Base-by-base conservation (phyloP, 2,329 filamentous ascomycete species). In the Hirsutella minnesotensis region DNA sequence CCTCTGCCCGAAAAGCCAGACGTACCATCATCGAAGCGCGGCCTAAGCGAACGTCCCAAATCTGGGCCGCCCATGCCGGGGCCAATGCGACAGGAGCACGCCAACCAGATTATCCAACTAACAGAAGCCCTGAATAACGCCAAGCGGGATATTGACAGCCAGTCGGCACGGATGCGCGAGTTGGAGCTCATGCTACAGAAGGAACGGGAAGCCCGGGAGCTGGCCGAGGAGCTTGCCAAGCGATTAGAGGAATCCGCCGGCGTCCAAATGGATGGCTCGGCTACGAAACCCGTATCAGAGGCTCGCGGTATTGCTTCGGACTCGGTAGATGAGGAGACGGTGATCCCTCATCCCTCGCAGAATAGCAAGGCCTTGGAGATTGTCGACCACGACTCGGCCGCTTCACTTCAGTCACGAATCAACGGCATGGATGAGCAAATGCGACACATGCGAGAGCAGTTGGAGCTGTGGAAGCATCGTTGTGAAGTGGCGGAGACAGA, bases 1-100 rank as follows among this genome's bases (percentile, higher is more conserved):
- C 90, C 90, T 13, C 69, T 96, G 5, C 90, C 90, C 1, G 89
- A 95, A 58, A 95, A 95, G 60, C 90, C 90, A 0, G 87, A 94
- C 61, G 77, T 73, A 0, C 77, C 81, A 0, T 77, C 86, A 1
- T 62, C 95, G 24, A 88, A 86, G 57, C 77, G 88, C 43, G 73
- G 73, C 4, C 79, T 85, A 21, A 89, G 84, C 0, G 87, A 94
- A 50, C 79, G 83, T 44, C 74, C 82, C 9, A 86, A 81, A 56
- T 66, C 72, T 1, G 62, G 66, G 27, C 62, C 67, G 5, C 63
- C 66, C 16, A 74, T 63, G 51, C 64, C 66, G 3, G 83, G 79
- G 0, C 79, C 79, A 1, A 67, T 77, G 30, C 73, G 78, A 10
- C 71, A 70, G 43, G 74, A 78, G 47, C 77, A 67, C 45, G 54